Evolutionary conservation across 495 filamentous ascomycete species (phyloP).

Genomic region (Hypoxylon fragiforme): DNA sequence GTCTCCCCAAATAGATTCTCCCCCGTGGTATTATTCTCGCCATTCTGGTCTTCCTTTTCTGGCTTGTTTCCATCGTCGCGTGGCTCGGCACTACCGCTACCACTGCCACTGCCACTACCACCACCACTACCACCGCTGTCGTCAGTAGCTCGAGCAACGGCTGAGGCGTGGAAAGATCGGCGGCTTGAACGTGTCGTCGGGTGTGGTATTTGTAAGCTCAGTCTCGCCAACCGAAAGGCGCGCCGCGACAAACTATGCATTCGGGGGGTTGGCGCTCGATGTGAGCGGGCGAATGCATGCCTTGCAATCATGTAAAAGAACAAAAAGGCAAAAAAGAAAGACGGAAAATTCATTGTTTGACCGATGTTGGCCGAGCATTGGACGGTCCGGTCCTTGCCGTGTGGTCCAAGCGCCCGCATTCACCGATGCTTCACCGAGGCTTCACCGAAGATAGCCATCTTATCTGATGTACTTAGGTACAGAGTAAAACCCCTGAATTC

Average conservation of each 20-base stretch:
- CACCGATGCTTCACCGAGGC: constrained; percentile 5
- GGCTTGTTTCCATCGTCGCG: constrained; percentile 31
- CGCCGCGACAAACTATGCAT: constrained; percentile 47
- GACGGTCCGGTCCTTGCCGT: constrained; percentile 13
- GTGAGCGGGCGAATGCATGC: constrained; percentile 37
- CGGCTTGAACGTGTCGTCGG: constrained; percentile 16
- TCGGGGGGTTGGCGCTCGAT: constrained; percentile 42
- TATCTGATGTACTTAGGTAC: no score
- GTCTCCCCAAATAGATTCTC: constrained; percentile 29
- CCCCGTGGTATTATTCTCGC: constrained; percentile 14
- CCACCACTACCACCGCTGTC: constrained; percentile 19
- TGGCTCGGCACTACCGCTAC: constrained; percentile 24
- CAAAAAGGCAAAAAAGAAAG: background rate
- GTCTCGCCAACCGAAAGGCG: constrained; percentile 43
- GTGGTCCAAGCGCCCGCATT: constrained; percentile 27
- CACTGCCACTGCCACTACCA: constrained; percentile 32
- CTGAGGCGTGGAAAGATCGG: constrained; percentile 43
- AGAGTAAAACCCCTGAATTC: no score
- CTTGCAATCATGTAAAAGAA: constrained; percentile 13
- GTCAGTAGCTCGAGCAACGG: constrained; percentile 32
- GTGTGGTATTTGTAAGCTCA: constrained; percentile 35
- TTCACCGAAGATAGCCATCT: constrained; percentile 2
- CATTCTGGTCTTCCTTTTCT: constrained; percentile 20
- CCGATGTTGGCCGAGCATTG: background rate
- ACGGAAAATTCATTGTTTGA: background rate